Conservation (phyloP, 176 grass and related monocot genomes). For the Lolium multiflorum region DNA sequence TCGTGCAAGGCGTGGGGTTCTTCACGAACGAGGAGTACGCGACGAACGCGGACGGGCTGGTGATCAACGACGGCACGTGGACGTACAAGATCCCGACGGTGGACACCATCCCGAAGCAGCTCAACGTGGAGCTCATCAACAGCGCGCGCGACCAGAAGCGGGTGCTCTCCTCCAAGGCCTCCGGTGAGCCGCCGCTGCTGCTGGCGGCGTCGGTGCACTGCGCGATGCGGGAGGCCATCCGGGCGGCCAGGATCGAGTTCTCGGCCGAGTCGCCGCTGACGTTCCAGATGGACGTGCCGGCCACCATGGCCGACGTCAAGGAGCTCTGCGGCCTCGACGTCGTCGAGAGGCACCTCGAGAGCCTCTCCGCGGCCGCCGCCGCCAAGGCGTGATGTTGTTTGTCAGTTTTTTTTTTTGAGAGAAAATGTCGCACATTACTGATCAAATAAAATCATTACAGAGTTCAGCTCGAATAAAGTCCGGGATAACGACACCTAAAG, state of each 20-base stretch:
- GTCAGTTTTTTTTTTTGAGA: too few relatives aligned
- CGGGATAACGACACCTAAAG: too few relatives aligned
- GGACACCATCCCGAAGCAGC: conserved; percentile 80
- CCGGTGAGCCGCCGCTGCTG: conserved; percentile 85
- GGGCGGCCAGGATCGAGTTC: conserved; percentile 71
- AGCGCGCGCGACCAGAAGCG: conserved; percentile 62
- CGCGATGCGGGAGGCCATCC: conserved; percentile 84
- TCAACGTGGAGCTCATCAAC: conserved; percentile 75
- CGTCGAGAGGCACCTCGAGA: conserved; percentile 80
- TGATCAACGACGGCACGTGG: conserved; percentile 76
- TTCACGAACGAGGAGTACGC: conserved; percentile 75
- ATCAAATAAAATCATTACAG: too few relatives aligned
- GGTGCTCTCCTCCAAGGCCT: conserved; percentile 85
- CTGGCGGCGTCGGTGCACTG: conserved; percentile 89
- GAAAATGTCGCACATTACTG: too few relatives aligned
- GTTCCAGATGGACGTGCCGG: conserved; percentile 84
- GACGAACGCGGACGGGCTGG: conserved; percentile 73
- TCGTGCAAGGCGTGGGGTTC: conserved; percentile 86
- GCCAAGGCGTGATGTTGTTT: too few relatives aligned
- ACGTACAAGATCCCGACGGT: conserved; percentile 87
- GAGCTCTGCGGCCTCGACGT: conserved; percentile 89
- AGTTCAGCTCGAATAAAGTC: too few relatives aligned
- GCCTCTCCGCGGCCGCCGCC: not conserved
- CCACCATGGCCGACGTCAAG: conserved; percentile 82
- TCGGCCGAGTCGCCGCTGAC: conserved; percentile 27